These are phyloP conservation scores for Teratosphaeria viscida DNA, from an alignment of 2,329 filamentous ascomycete genomes.

Conservation along the genomic window DNA sequence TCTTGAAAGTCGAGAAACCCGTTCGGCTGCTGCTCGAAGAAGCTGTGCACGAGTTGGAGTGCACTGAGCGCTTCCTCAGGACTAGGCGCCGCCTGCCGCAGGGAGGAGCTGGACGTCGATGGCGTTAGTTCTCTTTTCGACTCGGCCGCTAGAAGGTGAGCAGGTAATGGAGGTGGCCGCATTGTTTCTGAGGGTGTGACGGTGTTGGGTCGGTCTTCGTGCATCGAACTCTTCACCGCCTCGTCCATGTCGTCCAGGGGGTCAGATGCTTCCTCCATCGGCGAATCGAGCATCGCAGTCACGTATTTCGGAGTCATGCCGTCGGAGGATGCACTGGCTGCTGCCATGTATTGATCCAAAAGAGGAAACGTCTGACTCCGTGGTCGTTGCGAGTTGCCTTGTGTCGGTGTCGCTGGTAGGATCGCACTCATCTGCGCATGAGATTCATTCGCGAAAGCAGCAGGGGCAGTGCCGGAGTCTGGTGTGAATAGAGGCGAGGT, in stretches of 20 bases:
- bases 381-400: slow-evolving; percentile 58
- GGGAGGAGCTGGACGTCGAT: slow-evolving; percentile 15
- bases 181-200: slow-evolving; percentile 30
- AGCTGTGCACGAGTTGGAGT: slow-evolving; percentile 69
- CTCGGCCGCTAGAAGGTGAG: slow-evolving; percentile 17
- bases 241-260: slow-evolving; percentile 33
- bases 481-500: slow-evolving; percentile 70
- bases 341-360: slow-evolving; percentile 49
- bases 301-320: slow-evolving; percentile 45
- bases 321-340: slow-evolving; percentile 41
- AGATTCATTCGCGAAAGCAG: slow-evolving; percentile 51
- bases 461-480: slow-evolving; percentile 52
- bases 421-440: slow-evolving; percentile 27
- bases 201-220: slow-evolving; percentile 13
- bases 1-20: slow-evolving; percentile 68
- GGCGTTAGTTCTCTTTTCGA: slow-evolving; percentile 14
- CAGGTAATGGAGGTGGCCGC: slow-evolving; percentile 37
- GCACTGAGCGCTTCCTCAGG: slow-evolving; percentile 80
- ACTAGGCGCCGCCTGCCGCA: slow-evolving; percentile 59
- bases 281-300: slow-evolving; percentile 28
- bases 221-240: slow-evolving; percentile 25
- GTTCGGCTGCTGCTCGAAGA: slow-evolving; percentile 61
- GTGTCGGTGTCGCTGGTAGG: slow-evolving; percentile 34
- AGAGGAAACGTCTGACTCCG: slow-evolving; percentile 80
- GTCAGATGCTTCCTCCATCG: slow-evolving; percentile 23